Percentiles rank a stretch among this genome's conserved stretches.
Evolutionary conservation across 805 yeast genomes (phyloP).

Genomic region (Kregervanrija fluxuum): DNA sequence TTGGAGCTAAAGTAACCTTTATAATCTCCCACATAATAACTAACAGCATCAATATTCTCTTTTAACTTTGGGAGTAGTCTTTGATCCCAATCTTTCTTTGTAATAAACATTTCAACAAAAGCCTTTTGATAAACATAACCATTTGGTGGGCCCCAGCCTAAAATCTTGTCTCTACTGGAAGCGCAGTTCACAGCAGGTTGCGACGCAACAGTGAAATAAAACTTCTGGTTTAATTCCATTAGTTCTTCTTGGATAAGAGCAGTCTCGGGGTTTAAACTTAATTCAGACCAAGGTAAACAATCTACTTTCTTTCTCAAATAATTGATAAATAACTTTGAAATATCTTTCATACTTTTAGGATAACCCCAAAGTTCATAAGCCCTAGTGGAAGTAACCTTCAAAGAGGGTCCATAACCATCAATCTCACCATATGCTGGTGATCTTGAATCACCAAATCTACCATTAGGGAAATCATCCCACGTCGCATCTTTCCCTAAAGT

Average conservation of each 20-base stretch:
- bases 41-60: constrained; percentile 39
- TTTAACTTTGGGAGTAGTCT: constrained; percentile 46
- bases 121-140: constrained; percentile 92
- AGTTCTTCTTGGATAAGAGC: constrained; percentile 88
- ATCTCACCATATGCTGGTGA: constrained; percentile 98
- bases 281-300: constrained; percentile 87
- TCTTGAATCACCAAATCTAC: constrained; percentile 90
- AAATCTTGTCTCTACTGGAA: constrained; percentile 71
- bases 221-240: constrained; percentile 64
- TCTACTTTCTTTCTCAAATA: constrained; percentile 71
- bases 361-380: constrained; percentile 77
- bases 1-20: constrained; percentile 55
- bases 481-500: constrained; percentile 82
- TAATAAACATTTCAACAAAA: constrained; percentile 84
- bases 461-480: constrained; percentile 97
- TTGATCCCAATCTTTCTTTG: constrained; percentile 60
- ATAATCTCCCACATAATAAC: constrained; percentile 70
- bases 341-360: constrained; percentile 54
- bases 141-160: constrained; percentile 95
- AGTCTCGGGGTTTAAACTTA: constrained; percentile 82
- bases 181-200: constrained; percentile 91
- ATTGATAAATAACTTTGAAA: constrained; percentile 58
- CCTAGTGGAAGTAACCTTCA: constrained; percentile 62
- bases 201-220: constrained; percentile 83
- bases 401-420: constrained; percentile 92